A percentile compares a stretch with the other conserved stretches of the same genome.
Evolutionary conservation across 495 filamentous ascomycete genomes (phyloP).

Genomic region (Coniosporium apollinis): DNA sequence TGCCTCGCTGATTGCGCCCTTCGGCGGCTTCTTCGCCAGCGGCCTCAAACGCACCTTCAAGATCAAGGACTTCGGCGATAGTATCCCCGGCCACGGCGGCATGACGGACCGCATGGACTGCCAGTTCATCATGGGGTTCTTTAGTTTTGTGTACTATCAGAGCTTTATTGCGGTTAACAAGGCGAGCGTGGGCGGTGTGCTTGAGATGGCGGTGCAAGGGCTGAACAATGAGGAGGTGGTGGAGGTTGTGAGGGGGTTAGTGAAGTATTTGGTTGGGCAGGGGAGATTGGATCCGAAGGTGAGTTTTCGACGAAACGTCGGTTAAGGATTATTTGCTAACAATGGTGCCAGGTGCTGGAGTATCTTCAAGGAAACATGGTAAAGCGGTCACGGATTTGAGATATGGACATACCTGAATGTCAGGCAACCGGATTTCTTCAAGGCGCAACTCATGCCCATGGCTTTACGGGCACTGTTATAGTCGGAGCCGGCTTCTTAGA

Average conservation of each 20-base stretch:
- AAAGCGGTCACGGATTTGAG: no score
- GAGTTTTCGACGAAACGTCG: background rate
- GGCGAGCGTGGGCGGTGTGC: conserved; percentile 63
- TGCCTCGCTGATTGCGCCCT: conserved; percentile 91
- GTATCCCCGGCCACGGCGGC: conserved; percentile 92
- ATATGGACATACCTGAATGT: no score
- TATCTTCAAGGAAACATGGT: no score
- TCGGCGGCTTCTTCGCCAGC: conserved; percentile 96
- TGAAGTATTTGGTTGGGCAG: conserved; percentile 77
- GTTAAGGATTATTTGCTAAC: no score
- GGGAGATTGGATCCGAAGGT: conserved; percentile 49
- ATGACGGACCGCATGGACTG: conserved; percentile 99
- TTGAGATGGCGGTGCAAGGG: conserved; percentile 77
- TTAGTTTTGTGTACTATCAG: conserved; percentile 95
- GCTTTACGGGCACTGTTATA: no score
- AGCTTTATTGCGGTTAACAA: conserved; percentile 86
- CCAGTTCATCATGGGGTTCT: conserved; percentile 99
- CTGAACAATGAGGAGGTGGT: conserved; percentile 71
- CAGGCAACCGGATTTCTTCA: no score
- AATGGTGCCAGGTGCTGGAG: no score
- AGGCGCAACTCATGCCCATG: no score
- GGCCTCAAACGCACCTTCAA: conserved; percentile 98
- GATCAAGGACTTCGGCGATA: conserved; percentile 98
- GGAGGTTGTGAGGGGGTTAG: conserved; percentile 67
- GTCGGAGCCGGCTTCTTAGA: no score